phyloP scores from a whole-genome alignment of 805 yeast species.

The Jamesozyma hellenica region DNA sequence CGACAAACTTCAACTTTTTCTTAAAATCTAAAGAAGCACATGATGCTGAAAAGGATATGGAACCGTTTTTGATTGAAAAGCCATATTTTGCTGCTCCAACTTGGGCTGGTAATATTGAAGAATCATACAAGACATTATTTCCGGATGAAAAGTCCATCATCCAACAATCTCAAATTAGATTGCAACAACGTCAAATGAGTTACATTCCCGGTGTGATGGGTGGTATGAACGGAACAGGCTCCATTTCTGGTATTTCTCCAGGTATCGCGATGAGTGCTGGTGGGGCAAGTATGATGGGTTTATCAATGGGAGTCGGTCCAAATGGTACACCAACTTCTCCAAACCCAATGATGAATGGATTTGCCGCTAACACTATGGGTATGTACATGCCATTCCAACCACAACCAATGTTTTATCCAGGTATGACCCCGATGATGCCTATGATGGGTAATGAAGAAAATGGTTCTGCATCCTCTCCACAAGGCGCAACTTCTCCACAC shows the following conservation, averaged over 20 bases:
- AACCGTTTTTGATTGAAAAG: slow-evolving; percentile 40
- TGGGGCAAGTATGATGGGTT: slow-evolving; percentile 19
- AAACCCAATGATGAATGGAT: slow-evolving; percentile 21
- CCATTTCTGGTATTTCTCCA: slow-evolving; percentile 7
- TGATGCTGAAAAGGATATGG: slow-evolving; percentile 24
- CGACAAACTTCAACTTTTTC: slow-evolving; percentile 43
- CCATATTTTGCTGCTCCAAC: slow-evolving; percentile 71
- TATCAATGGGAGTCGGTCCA: slow-evolving; percentile 22
- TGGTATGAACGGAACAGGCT: neutral
- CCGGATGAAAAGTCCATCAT: slow-evolving; percentile 31
- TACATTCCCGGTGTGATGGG: slow-evolving; percentile 8
- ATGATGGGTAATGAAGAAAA: slow-evolving; percentile 17
- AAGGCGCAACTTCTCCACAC: slow-evolving; percentile 20
- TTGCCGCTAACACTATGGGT: slow-evolving; percentile 15
- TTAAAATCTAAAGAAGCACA: slow-evolving; percentile 34
- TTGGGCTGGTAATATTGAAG: slow-evolving; percentile 54
- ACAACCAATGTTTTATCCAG: slow-evolving; percentile 27
- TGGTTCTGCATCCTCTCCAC: slow-evolving; percentile 16
- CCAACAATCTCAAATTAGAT: slow-evolving; percentile 22
- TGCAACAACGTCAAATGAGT: slow-evolving; percentile 27
- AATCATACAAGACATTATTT: slow-evolving; percentile 44
- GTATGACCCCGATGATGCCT: slow-evolving; percentile 26
- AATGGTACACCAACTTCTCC: slow-evolving; percentile 12
- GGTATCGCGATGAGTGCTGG: slow-evolving; percentile 19
- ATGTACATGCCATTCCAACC: slow-evolving; percentile 30